Evolutionary conservation across 345 rosid genomes (phyloP), one percentile per base, ranked within the genome.

Genomic region (Melaleuca alternifolia): DNA sequence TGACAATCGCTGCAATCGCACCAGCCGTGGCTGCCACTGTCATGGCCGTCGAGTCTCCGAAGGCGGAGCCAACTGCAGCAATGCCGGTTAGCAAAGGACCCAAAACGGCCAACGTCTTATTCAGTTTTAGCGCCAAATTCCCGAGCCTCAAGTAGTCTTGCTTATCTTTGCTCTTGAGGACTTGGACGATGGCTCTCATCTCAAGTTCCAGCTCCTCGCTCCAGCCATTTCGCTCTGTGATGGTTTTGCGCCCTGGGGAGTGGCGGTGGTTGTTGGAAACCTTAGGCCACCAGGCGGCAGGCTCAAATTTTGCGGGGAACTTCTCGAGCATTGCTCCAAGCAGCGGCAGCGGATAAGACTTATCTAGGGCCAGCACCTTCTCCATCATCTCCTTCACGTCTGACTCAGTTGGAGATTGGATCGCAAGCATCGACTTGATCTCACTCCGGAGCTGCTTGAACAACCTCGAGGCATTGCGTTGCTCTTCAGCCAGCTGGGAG

Each of bases 141-240:
- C 94, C 93, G 11, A 93, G 87, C 26, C 91, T 90, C 86, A 53
- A 46, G 50, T 91, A 93, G 77, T 93, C 94, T 75, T 92, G 89
- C 2, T 28, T 83, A 61, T 92, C 94, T 86, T 90, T 93, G 1
- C 23, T 82, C 86, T 76, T 91, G 51, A 93, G 62, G 3, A 91
- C 91, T 56, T 85, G 54, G 6, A 90, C n/a, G 3, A 91, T 82
- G 82, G 91, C 91, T 52, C 91, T 83, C 93, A 93, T 92, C 53
- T 91, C 91, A 52, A 26, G 2, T 65, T 90, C 92, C 82, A 93
- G 30, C 56, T 90, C 91, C n/a, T 82, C 54, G 10, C 83, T 91
- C 93, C 92, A 91, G 51, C 91, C 92, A 48, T 89, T 90, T 5
- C 18, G 61, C 50, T 57, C 44, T 51, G 10, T 54, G 21, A n/a